A percentile compares a stretch with the other conserved stretches of the same genome.
phyloP scores from a whole-genome alignment of 495 filamentous ascomycete genomes.

The Tricharina praecox region DNA sequence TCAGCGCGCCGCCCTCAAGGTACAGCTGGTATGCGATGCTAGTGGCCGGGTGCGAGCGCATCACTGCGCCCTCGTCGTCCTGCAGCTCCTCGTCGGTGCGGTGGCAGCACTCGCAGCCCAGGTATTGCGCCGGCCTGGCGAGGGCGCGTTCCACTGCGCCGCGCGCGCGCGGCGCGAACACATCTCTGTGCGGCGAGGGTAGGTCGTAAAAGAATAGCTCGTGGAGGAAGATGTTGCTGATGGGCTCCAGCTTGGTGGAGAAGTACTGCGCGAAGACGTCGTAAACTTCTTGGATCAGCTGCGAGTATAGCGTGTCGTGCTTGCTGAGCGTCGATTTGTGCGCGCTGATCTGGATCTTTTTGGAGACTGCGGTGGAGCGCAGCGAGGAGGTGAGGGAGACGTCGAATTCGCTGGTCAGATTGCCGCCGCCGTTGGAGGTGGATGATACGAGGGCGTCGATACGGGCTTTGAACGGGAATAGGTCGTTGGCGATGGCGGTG shows the following conservation, averaged over 20 bases:
- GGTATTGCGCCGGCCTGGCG: conserved; percentile 66
- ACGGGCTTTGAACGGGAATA: conserved; percentile 25
- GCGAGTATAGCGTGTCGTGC: conserved; percentile 59
- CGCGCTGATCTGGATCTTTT: conserved; percentile 71
- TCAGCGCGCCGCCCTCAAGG: conserved; percentile 67
- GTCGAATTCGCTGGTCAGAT: conserved; percentile 52
- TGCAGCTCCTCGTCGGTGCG: conserved; percentile 20
- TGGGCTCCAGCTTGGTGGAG: conserved; percentile 26
- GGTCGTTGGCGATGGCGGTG: conserved; percentile 20
- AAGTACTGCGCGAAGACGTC: conserved; percentile 41
- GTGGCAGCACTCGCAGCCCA: conserved; percentile 54
- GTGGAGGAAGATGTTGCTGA: conserved; percentile 43
- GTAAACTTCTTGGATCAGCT: conserved; percentile 50
- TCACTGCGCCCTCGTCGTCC: conserved; percentile 25
- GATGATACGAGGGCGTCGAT: conserved; percentile 30
- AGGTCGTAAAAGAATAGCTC: conserved; percentile 78
- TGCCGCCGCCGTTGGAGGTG: conserved; percentile 28
- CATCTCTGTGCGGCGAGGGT: conserved; percentile 56
- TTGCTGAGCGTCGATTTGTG: conserved; percentile 57
- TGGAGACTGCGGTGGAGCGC: conserved; percentile 69
- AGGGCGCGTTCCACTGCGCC: conserved; percentile 68
- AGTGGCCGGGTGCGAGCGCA: conserved; percentile 53
- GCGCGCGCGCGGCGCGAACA: conserved; percentile 61
- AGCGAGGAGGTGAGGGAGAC: conserved; percentile 52
- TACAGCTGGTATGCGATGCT: conserved; percentile 82